Evolutionary conservation across 768 basidiomycete genomes (phyloP), one percentile per base, ranked within the genome.

Genomic region (Mycena filopes): DNA sequence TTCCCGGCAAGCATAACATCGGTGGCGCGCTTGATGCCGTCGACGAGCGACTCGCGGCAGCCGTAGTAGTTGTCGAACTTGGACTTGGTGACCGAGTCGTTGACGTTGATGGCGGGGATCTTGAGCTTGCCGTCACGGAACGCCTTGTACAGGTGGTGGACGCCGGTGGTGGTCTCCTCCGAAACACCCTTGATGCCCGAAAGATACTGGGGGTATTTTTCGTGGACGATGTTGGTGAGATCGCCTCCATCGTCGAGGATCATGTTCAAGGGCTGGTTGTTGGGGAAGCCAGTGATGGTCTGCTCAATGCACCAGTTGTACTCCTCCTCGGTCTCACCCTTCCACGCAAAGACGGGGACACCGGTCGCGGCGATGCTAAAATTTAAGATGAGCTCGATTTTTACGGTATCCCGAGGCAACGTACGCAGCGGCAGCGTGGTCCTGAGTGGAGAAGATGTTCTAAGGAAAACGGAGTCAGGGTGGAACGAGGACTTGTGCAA

Each of bases 1-100:
- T 99, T 99, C 56, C 97, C 98, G 70, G 98, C 98, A 78, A 99
- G 90, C 98, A 99, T 99, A 78, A 99, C 95, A 79, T 99, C 98
- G 69, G 98, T 99, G 64, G 98, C 98, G 75, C 98, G 96, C 89
- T 99, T 99, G 84, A 99, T 98, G 73, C 98, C 98, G 78, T 99
- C 98, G 66, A 99, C 98, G 68, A 99, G 93, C 33, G 98, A 99
- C 81, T 99, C 98, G 76, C 98, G 95, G 84, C 98, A 99, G 67
- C 98, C 98, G 78, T 99, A 99, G 82, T 95, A 92, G 84, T 95
- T 95, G 82, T 96, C 93, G 78, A 99, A 99, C 86, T 99, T 99
- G 77, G 96, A 98, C 83, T 99, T 99, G 70, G 98, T 99, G 75
- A 99, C 98, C 7, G 97, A 98, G 83, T 98, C 96, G 80, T 99